Base-by-base conservation (phyloP, 2,329 filamentous ascomycete species). In the Xylariomycetidae sp. region DNA sequence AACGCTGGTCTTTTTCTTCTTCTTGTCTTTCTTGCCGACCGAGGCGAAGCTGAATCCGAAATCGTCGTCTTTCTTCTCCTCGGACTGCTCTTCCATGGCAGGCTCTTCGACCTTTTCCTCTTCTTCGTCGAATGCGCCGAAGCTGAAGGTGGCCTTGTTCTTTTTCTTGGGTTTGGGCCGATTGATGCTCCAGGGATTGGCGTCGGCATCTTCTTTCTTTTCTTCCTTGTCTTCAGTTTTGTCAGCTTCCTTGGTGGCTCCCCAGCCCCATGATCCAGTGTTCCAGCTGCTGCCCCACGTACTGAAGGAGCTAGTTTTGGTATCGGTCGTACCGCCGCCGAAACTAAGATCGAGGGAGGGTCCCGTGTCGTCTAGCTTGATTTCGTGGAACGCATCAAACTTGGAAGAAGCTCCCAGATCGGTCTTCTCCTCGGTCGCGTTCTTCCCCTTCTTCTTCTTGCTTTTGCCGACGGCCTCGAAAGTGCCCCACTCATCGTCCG, bases 321-420 rank as follows among this genome's bases (percentile, higher is more conserved):
- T 52, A 23, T 64, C 63, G 5, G 58, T 56, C 16, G 56, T 51
- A 16, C 53, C 59, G n/a, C 63, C 54, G 31, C 70, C 71, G 46
- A 79, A 70, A 39, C 66, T 71, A 11, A 78, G 51, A 41, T 80
- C 74, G 5, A 78, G 52, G 35, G 75, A 73, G 2, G 77, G 74
- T n/a, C 63, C 67, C 16, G 61, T 52, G 36, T 82, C 78, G 44
- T 80, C 72, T 16, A 87, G 58, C 48, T 77, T 83, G 44, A 88
- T 77, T 17, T 86, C 80, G 27, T 84, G 70, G 45, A 86, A 85
- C n/a, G 69, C 61, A 36, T 74, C 71, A 27, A 69, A 61, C 30
- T 67, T 68, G 15, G 54, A 26, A 23, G 45, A 35, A n/a, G 56
- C 53, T 29, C 62, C 45, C 5, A 51, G 44, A 23, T 58, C 61